Percentiles rank a stretch among this genome's conserved stretches.
Conservation (phyloP, 1,284 basidiomycete species). For the Leccinum proximum region DNA sequence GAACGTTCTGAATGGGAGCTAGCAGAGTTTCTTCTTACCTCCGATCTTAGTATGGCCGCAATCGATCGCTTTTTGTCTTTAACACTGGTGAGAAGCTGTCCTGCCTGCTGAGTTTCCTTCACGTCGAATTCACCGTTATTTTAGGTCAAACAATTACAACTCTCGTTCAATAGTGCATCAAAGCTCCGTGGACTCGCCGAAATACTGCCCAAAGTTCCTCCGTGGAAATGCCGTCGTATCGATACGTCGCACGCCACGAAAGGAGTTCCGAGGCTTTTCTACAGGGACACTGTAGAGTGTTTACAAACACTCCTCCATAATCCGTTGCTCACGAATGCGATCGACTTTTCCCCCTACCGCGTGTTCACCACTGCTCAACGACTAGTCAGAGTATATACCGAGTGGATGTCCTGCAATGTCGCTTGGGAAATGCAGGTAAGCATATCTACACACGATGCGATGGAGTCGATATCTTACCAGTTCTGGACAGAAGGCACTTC, state of each 20-base stretch:
- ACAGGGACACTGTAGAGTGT: slow-evolving; percentile 1
- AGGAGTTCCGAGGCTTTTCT: not conserved
- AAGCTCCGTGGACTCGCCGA: not conserved
- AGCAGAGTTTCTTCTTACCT: not conserved
- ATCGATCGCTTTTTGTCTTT: not conserved
- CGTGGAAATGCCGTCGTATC: slow-evolving; percentile 1
- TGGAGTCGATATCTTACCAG: not conserved
- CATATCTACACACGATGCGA: not conserved
- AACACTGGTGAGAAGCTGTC: not conserved
- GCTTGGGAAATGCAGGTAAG: slow-evolving; percentile 9
- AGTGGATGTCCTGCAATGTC: not conserved
- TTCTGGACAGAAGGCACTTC: not conserved
- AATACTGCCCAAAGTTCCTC: not conserved
- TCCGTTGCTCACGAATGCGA: not conserved
- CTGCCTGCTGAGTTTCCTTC: not conserved
- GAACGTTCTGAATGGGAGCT: not conserved
- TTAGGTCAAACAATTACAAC: not conserved
- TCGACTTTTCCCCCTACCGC: not conserved
- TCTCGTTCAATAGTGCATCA: not conserved
- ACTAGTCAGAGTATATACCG: not conserved
- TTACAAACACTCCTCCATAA: slow-evolving; percentile 2
- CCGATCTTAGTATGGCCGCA: not conserved
- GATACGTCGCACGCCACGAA: not conserved
- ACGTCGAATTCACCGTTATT: not conserved
- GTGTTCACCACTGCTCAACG: not conserved